phyloP scores from a whole-genome alignment of 345 rosid genomes.

The Draba incana region DNA sequence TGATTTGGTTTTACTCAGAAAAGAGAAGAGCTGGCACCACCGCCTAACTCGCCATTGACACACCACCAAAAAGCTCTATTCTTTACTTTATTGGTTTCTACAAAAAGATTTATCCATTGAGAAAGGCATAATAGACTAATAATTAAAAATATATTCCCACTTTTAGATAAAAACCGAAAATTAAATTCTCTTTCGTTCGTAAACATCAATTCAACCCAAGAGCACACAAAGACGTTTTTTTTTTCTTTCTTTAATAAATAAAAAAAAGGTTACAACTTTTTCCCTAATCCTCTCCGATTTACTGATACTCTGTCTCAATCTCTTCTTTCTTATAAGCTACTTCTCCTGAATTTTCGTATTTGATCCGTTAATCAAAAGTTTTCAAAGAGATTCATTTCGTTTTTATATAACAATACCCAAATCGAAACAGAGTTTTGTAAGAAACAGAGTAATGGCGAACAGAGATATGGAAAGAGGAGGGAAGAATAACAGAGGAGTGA shows the following conservation, averaged over 20 bases:
- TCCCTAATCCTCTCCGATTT: slow-evolving; percentile 36
- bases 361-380: slow-evolving; percentile 33
- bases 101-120: slow-evolving; percentile 24
- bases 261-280: slow-evolving; percentile 23
- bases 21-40: slow-evolving; percentile 40
- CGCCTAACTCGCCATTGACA: slow-evolving; percentile 47
- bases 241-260: too few species aligned
- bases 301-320: slow-evolving; percentile 41
- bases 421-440: slow-evolving; percentile 7
- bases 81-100: slow-evolving; percentile 13
- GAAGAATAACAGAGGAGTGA: slow-evolving; percentile 31
- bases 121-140: not conserved
- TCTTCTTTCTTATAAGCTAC: slow-evolving; percentile 42
- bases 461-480: slow-evolving; percentile 71
- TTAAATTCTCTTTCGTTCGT: not conserved
- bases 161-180: not conserved
- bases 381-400: not conserved
- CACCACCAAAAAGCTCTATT: slow-evolving; percentile 35
- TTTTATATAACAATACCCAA: slow-evolving; percentile 8
- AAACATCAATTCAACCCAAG: slow-evolving; percentile 14
- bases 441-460: slow-evolving; percentile 50
- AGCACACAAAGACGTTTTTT: not conserved
- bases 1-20: slow-evolving; percentile 15
- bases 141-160: not conserved
- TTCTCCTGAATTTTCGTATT: slow-evolving; percentile 30